These are phyloP conservation scores for Phlebopus sp. DNA, from an alignment of 1,284 basidiomycete species.

Conservation along the genomic window DNA sequence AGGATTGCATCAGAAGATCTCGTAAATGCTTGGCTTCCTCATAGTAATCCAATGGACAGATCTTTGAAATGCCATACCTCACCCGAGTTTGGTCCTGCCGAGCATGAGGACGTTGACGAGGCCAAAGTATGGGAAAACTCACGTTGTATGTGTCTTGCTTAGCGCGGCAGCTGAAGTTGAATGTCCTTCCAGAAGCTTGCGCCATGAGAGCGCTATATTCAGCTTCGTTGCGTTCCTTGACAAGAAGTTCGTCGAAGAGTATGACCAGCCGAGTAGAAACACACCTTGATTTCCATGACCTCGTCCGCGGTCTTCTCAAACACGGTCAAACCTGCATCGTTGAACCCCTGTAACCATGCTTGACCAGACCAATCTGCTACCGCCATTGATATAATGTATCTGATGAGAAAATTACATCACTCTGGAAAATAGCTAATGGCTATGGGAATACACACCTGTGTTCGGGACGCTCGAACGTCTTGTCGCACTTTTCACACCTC, in stretches of 20 bases:
- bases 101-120: constrained; percentile 4
- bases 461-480: constrained; percentile 69
- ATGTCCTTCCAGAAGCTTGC: constrained; percentile 68
- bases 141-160: constrained; percentile 88
- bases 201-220: constrained; percentile 65
- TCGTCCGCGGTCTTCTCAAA: constrained; percentile 85
- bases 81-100: constrained; percentile 73
- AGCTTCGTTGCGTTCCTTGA: constrained; percentile 63
- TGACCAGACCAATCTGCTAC: constrained; percentile 88
- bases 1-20: constrained; percentile 44
- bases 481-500: constrained; percentile 95
- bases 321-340: constrained; percentile 81
- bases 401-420: constrained; percentile 30
- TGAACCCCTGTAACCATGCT: constrained; percentile 94
- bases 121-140: constrained; percentile 27
- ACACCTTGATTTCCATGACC: constrained; percentile 66
- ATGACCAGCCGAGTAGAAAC: background rate
- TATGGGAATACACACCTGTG: constrained; percentile 61
- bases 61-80: constrained; percentile 77
- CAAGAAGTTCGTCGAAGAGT: background rate
- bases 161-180: constrained; percentile 85
- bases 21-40: constrained; percentile 66
- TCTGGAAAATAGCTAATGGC: background rate
- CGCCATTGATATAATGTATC: constrained; percentile 89
- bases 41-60: constrained; percentile 66